phyloP scores from a whole-genome alignment of 176 grass and related monocot genomes.

The Alopecurus myosuroides region DNA sequence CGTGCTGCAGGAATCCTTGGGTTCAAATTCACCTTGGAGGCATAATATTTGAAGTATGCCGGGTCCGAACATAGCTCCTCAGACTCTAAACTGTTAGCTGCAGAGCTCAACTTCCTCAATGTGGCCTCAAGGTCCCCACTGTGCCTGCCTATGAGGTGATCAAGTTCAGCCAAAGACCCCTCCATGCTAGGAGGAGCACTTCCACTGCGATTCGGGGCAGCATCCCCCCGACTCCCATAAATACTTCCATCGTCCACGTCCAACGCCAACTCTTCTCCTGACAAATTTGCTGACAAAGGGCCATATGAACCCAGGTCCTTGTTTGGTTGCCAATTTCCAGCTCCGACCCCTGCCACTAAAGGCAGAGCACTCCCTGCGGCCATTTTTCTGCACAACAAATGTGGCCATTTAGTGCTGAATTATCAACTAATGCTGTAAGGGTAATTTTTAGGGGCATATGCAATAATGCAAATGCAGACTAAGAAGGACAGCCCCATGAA shows the following conservation, averaged over 20 bases:
- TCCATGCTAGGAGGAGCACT: conserved; percentile 95
- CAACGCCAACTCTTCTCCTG: conserved; percentile 50
- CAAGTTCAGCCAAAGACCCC: conserved; percentile 65
- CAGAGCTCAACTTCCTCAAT: conserved; percentile 35
- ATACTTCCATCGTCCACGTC: conserved; percentile 21
- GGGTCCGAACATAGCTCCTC: conserved; percentile 58
- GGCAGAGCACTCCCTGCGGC: conserved; percentile 61
- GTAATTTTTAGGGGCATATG: not conserved
- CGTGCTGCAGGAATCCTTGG: conserved; percentile 77
- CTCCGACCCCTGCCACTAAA: conserved; percentile 33
- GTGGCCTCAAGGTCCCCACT: conserved; percentile 36
- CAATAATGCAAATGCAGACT: not conserved
- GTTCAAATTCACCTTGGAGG: conserved; percentile 72
- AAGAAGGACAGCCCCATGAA: not conserved
- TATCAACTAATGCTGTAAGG: not conserved
- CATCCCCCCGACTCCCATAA: conserved; percentile 42
- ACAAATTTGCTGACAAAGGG: conserved; percentile 31
- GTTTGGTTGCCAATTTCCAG: conserved; percentile 47
- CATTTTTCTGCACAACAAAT: conserved; percentile 50
- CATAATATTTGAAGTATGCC: conserved; percentile 64
- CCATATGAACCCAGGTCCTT: conserved; percentile 39
- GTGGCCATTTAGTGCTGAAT: not conserved
- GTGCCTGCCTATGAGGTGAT: conserved; percentile 37
- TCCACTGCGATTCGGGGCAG: conserved; percentile 56
- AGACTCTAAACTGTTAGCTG: conserved; percentile 33